phyloP scores from a whole-genome alignment of 305 asterid genomes.

The Andrographis paniculata region DNA sequence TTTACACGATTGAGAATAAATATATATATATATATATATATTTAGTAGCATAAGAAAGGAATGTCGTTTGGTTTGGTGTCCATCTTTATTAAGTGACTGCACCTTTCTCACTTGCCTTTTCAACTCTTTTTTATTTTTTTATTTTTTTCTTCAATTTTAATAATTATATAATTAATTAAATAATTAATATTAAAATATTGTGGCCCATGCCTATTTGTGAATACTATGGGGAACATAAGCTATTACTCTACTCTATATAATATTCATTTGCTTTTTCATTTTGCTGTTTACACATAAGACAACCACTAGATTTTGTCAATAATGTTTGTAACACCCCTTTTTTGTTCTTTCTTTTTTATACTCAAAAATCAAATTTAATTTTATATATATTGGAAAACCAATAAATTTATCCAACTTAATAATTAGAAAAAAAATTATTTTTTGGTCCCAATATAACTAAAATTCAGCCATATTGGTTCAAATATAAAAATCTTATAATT shows the following conservation, averaged over 20 bases:
- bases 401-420: no score
- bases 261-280: not conserved
- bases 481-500: no score
- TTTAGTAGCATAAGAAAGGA: slow-evolving; percentile 13
- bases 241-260: slow-evolving; percentile 18
- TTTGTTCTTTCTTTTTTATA: no score
- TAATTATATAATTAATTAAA: not conserved
- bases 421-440: no score
- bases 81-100: slow-evolving; percentile 12
- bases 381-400: no score
- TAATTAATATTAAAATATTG: not conserved
- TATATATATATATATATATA: slow-evolving; percentile 2
- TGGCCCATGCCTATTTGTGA: slow-evolving; percentile 27
- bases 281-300: slow-evolving; percentile 9
- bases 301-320: slow-evolving; percentile 18
- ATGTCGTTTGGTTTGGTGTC: slow-evolving; percentile 24
- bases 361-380: no score
- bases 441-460: no score
- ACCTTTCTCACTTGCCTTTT: not conserved
- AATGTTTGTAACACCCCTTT: not conserved
- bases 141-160: no score
- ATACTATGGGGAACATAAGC: slow-evolving; percentile 29
- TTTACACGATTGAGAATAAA: no score
- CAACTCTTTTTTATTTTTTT: not conserved
- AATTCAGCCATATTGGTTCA: no score